phyloP scores from a whole-genome alignment of 257 asterid species.

The Solanum microdontum region DNA sequence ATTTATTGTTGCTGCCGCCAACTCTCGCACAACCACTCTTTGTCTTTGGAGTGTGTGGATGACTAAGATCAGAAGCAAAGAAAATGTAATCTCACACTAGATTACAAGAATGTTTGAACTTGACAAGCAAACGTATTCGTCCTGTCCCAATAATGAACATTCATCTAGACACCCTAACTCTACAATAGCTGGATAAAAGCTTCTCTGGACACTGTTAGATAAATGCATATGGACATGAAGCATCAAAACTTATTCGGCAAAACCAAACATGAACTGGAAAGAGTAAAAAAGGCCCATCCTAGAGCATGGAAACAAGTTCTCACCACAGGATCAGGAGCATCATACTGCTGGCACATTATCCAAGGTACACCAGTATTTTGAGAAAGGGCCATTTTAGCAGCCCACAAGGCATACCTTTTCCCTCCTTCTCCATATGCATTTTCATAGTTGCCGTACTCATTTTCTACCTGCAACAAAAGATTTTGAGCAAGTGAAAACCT shows the following conservation, averaged over 20 bases:
- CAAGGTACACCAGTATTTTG: conserved; percentile 88
- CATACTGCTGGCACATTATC: conserved; percentile 92
- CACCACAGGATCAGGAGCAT: conserved; percentile 75
- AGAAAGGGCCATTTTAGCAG: conserved; percentile 79
- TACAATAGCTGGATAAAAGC: neutral
- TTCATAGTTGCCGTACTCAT: conserved; percentile 82
- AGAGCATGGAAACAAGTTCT: conserved; percentile 9
- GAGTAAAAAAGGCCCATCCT: neutral
- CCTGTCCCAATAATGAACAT: neutral
- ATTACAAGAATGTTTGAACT: neutral
- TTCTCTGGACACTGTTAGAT: neutral
- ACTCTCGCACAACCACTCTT: neutral
- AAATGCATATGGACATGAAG: neutral
- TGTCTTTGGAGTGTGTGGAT: neutral
- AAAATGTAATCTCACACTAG: neutral
- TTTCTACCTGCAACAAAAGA: conserved; percentile 59
- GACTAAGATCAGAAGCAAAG: neutral
- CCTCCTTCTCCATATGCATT: conserved; percentile 85
- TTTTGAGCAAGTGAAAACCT: neutral
- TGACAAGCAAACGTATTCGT: neutral
- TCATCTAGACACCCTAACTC: neutral
- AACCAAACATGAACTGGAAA: neutral
- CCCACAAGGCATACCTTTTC: conserved; percentile 72
- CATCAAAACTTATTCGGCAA: neutral
- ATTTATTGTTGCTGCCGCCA: neutral